Conservation (phyloP, 2,329 filamentous ascomycete species). For the Botrytis squamosa region DNA sequence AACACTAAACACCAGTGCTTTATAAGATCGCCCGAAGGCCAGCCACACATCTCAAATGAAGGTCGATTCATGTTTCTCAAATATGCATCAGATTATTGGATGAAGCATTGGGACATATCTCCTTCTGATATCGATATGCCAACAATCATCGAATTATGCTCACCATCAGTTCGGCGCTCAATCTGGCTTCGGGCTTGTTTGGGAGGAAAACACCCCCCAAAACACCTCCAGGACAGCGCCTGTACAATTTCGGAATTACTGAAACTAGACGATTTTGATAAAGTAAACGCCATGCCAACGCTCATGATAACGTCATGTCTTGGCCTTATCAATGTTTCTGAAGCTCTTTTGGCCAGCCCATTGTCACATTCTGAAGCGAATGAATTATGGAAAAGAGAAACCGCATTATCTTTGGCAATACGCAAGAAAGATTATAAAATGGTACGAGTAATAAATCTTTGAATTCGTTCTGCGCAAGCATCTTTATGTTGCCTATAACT, state of each 20-base stretch:
- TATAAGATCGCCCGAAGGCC: neutral
- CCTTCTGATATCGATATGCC: neutral
- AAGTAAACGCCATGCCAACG: neutral
- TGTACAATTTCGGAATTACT: rapidly evolving
- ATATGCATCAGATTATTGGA: neutral
- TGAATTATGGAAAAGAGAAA: neutral
- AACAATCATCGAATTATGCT: neutral
- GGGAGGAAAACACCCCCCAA: neutral
- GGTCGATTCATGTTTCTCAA: neutral
- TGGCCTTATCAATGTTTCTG: neutral
- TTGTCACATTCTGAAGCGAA: neutral
- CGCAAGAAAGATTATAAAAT: neutral
- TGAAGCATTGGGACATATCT: neutral
- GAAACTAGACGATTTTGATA: neutral
- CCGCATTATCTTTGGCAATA: neutral
- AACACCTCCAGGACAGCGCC: neutral
- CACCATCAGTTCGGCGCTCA: neutral
- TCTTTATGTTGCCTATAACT: too few species aligned
- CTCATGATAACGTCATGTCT: neutral
- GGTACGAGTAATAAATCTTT: neutral
- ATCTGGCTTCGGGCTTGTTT: neutral
- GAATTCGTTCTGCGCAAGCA: too few species aligned
- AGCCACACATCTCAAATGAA: neutral
- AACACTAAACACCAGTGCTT: neutral
- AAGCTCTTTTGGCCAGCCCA: neutral